Conservation (phyloP, 257 asterid genomes). For the Cynanchum wilfordii region DNA sequence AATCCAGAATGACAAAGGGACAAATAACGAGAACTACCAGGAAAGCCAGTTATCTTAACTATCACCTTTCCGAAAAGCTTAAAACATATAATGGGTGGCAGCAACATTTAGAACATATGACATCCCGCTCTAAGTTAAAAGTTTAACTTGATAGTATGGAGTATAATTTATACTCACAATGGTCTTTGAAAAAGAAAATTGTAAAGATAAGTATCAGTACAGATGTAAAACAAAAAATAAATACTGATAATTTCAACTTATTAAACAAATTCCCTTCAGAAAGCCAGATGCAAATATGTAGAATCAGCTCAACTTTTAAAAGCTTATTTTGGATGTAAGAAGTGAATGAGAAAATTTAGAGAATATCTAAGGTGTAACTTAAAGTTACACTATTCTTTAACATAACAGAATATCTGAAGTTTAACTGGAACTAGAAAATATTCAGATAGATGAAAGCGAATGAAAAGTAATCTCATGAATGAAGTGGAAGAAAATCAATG, state of each 20-base stretch:
- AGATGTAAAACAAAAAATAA: background rate
- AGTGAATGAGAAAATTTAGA: background rate
- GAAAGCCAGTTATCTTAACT: background rate
- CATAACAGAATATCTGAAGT: background rate
- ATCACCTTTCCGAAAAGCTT: background rate
- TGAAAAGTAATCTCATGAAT: background rate
- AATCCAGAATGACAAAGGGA: conserved; percentile 13
- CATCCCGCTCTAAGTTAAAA: background rate
- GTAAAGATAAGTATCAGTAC: background rate
- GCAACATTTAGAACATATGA: background rate
- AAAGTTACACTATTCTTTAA: background rate
- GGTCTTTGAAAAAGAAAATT: background rate
- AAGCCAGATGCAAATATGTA: background rate
- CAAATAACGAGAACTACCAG: background rate
- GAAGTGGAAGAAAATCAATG: background rate
- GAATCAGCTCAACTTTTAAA: background rate
- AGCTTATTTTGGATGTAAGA: background rate
- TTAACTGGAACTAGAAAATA: background rate
- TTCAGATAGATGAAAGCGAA: background rate
- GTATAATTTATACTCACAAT: background rate
- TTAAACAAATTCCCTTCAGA: background rate
- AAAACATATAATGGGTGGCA: background rate
- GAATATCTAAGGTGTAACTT: too few relatives aligned
- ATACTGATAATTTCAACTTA: background rate
- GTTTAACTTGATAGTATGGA: background rate